A percentile compares a stretch with the other conserved stretches of the same genome.
Conservation (phyloP, 2,329 filamentous ascomycete species). For the Alternaria sp. region DNA sequence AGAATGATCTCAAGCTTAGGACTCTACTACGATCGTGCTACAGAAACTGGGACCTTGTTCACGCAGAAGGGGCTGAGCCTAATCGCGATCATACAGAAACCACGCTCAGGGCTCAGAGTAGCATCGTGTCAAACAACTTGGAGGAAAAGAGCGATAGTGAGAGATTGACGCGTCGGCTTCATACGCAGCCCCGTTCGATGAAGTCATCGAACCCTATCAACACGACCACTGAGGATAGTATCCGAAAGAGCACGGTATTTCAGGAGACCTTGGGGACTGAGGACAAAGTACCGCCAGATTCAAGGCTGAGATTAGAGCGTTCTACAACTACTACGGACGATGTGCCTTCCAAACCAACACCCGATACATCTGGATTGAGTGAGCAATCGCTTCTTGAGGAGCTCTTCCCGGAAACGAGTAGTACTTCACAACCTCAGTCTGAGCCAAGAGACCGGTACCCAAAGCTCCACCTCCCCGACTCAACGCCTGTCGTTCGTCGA, state of each 20-base stretch:
- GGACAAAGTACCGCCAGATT: not conserved
- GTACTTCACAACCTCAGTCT: conserved; percentile 24
- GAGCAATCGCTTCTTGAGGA: conserved; percentile 56
- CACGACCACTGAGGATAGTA: not conserved
- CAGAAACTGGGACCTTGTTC: not conserved
- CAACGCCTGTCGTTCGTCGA: conserved; percentile 19
- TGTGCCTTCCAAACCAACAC: conserved; percentile 4
- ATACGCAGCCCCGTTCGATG: conserved; percentile 24
- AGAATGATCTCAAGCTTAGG: not conserved
- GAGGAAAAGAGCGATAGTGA: conserved; percentile 17
- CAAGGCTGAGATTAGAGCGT: not conserved
- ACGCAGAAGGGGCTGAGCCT: not conserved
- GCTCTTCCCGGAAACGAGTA: conserved; percentile 62
- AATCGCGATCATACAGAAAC: not conserved
- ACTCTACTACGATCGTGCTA: not conserved
- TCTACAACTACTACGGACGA: not conserved
- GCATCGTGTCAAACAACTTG: not conserved
- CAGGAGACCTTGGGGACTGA: not conserved
- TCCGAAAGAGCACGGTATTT: not conserved
- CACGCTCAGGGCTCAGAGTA: not conserved
- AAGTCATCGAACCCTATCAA: conserved; percentile 18
- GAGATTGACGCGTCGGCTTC: conserved; percentile 22
- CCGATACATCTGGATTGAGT: conserved; percentile 15
- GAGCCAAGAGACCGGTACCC: conserved; percentile 33
- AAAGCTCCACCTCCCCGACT: conserved; percentile 38